Conservation (phyloP, 176 grass and related monocot species). For the Phoenix roebelenii region DNA sequence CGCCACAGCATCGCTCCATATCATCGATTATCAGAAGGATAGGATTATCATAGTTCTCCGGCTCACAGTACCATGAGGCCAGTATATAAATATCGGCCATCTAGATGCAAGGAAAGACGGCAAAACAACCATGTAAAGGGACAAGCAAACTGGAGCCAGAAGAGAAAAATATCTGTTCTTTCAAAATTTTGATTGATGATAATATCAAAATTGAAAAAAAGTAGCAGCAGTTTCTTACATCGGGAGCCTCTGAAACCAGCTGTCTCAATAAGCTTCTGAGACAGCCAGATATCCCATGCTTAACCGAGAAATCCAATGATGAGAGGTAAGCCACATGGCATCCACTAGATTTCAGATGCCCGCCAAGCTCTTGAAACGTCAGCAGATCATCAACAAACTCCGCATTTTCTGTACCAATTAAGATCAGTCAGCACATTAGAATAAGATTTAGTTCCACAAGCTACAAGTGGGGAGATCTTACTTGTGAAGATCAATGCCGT, state of each 20-base stretch:
- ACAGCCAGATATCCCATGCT: slow-evolving; percentile 52
- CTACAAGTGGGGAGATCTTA: slow-evolving; percentile 9
- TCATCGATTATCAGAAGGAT: slow-evolving; percentile 86
- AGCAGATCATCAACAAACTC: slow-evolving; percentile 72
- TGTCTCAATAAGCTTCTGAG: slow-evolving; percentile 70
- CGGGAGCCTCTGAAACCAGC: slow-evolving; percentile 45
- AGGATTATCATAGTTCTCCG: slow-evolving; percentile 50
- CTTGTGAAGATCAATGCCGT: slow-evolving; percentile 63
- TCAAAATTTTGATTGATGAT: not conserved
- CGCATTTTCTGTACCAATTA: slow-evolving; percentile 65
- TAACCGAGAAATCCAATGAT: slow-evolving; percentile 45
- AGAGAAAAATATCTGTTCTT: no score
- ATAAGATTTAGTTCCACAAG: not conserved
- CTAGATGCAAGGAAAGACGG: slow-evolving; percentile 4
- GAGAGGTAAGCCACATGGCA: slow-evolving; percentile 64
- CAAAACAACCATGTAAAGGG: no score
- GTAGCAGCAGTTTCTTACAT: slow-evolving; percentile 31
- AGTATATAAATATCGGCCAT: slow-evolving; percentile 52
- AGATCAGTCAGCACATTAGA: not conserved
- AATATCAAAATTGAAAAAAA: not conserved
- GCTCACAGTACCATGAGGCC: slow-evolving; percentile 60
- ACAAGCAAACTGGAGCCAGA: no score
- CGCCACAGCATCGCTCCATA: slow-evolving; percentile 56
- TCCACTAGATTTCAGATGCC: slow-evolving; percentile 49
- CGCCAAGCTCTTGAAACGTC: slow-evolving; percentile 59